A percentile compares a stretch with the other conserved stretches of the same genome.
These are phyloP conservation scores for Rugonectria rugulosa DNA, from an alignment of 2,329 filamentous ascomycete genomes.

Conservation along the genomic window DNA sequence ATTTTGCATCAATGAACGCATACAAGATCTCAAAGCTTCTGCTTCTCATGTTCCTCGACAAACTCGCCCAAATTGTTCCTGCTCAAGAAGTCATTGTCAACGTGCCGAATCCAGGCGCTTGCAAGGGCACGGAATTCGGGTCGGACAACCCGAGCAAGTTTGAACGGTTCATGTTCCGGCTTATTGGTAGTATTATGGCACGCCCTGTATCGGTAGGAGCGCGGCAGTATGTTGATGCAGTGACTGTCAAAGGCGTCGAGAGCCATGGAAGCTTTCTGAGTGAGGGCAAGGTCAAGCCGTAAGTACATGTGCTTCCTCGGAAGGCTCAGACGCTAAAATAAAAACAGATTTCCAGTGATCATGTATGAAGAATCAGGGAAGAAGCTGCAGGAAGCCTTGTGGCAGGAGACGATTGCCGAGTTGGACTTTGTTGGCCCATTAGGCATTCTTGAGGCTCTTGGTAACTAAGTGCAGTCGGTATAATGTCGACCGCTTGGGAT, in stretches of 20 bases:
- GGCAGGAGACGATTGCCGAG: slow-evolving; percentile 34
- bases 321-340: slow-evolving; percentile 3
- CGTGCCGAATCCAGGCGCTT: slow-evolving; percentile 54
- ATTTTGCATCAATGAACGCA: slow-evolving; percentile 16
- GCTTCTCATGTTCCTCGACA: slow-evolving; percentile 46
- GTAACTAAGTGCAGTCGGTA: background rate
- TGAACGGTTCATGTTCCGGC: slow-evolving; percentile 17
- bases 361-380: slow-evolving; percentile 33
- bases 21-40: slow-evolving; percentile 43
- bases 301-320: slow-evolving; percentile 3
- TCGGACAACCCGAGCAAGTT: slow-evolving; percentile 39
- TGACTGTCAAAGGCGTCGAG: slow-evolving; percentile 28
- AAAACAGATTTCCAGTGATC: slow-evolving; percentile 20
- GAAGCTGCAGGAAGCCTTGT: slow-evolving; percentile 27
- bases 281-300: slow-evolving; percentile 39
- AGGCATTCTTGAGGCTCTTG: slow-evolving; percentile 8
- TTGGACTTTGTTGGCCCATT: slow-evolving; percentile 29
- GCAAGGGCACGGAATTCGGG: slow-evolving; percentile 52
- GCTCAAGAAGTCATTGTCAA: slow-evolving; percentile 54
- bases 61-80: slow-evolving; percentile 47
- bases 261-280: slow-evolving; percentile 37
- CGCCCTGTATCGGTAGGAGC: slow-evolving; percentile 27
- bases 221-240: slow-evolving; percentile 35
- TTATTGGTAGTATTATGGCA: slow-evolving; percentile 19
- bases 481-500: background rate